Conservation (phyloP, 805 yeast genomes). For the Sugiyamaella qingdaonensis region DNA sequence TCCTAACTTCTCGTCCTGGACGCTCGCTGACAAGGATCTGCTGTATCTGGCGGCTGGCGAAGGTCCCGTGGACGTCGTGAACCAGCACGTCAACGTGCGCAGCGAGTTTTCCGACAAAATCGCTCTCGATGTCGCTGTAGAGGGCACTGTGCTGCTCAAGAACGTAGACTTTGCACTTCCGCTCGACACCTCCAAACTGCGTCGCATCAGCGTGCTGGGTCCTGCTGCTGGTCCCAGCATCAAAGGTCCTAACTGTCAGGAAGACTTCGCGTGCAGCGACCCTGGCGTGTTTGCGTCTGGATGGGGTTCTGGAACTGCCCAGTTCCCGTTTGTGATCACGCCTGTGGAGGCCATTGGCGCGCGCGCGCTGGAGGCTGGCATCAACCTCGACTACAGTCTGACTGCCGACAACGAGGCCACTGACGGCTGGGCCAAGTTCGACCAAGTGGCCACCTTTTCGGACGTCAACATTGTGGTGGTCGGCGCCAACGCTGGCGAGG, state of each 20-base stretch:
- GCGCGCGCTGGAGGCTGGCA: slow-evolving; percentile 44
- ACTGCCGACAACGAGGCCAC: slow-evolving; percentile 42
- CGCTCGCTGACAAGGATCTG: slow-evolving; percentile 44
- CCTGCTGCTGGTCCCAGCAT: slow-evolving; percentile 49
- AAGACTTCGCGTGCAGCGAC: slow-evolving; percentile 48
- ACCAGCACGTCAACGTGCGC: slow-evolving; percentile 53
- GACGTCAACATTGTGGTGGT: slow-evolving; percentile 55
- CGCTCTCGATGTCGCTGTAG: slow-evolving; percentile 52
- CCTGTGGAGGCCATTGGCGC: slow-evolving; percentile 53
- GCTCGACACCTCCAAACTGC: slow-evolving; percentile 40
- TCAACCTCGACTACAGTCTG: slow-evolving; percentile 42
- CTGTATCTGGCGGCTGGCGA: slow-evolving; percentile 35
- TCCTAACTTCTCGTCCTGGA: slow-evolving; percentile 59
- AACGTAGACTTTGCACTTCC: slow-evolving; percentile 52
- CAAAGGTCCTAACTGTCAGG: slow-evolving; percentile 46
- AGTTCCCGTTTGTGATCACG: slow-evolving; percentile 52
- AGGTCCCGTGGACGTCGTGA: slow-evolving; percentile 52
- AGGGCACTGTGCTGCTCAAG: slow-evolving; percentile 53
- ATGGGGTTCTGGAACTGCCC: slow-evolving; percentile 63
- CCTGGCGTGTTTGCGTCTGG: slow-evolving; percentile 55
- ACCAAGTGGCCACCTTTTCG: slow-evolving; percentile 44
- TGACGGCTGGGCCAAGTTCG: slow-evolving; percentile 34
- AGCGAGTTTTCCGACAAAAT: slow-evolving; percentile 43
- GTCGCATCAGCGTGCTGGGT: slow-evolving; percentile 47
- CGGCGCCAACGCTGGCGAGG: slow-evolving; percentile 55